A percentile compares a stretch with the other conserved stretches of the same genome.
Evolutionary conservation across 73 alveolate genomes (phyloP).

Genomic region (Paramecium biaurelia): DNA sequence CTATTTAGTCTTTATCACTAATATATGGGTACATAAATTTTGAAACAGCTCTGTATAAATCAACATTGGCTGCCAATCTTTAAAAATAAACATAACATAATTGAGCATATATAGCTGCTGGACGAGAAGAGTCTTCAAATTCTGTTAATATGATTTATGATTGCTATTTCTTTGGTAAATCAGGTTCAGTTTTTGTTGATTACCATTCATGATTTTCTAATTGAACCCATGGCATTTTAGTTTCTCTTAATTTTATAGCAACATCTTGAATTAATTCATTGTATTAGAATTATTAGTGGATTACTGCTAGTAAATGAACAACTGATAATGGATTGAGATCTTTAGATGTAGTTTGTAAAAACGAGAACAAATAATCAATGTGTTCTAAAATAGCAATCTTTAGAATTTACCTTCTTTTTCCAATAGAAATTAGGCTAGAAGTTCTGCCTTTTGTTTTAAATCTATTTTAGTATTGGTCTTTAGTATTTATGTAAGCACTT

Average conservation of each 20-base stretch:
- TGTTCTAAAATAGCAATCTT: not conserved
- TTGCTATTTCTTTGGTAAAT: not conserved
- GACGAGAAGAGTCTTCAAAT: not conserved
- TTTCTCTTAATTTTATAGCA: constrained; percentile 35
- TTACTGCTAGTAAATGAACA: not conserved
- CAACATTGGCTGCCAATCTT: constrained; percentile 30
- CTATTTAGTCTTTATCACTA: constrained; percentile 1
- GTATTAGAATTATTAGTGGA: not conserved
- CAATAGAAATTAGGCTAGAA: not conserved
- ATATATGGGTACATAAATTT: not conserved
- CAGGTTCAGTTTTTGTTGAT: not conserved
- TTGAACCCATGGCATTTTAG: not conserved
- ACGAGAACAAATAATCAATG: not conserved
- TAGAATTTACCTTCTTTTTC: not conserved
- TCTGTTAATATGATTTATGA: not conserved
- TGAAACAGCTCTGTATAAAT: constrained; percentile 16
- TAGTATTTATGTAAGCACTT: not conserved
- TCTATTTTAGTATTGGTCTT: not conserved
- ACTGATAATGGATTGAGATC: not conserved
- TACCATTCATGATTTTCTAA: not conserved
- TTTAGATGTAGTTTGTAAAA: not conserved
- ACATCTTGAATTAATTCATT: not conserved
- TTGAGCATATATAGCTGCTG: not conserved
- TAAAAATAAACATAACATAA: not conserved
- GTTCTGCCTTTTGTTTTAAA: not conserved